Percentiles rank a stretch among this genome's conserved stretches.
These are phyloP conservation scores for Fusarium secorum DNA, from an alignment of 2,329 filamentous ascomycete genomes.

Conservation along the genomic window DNA sequence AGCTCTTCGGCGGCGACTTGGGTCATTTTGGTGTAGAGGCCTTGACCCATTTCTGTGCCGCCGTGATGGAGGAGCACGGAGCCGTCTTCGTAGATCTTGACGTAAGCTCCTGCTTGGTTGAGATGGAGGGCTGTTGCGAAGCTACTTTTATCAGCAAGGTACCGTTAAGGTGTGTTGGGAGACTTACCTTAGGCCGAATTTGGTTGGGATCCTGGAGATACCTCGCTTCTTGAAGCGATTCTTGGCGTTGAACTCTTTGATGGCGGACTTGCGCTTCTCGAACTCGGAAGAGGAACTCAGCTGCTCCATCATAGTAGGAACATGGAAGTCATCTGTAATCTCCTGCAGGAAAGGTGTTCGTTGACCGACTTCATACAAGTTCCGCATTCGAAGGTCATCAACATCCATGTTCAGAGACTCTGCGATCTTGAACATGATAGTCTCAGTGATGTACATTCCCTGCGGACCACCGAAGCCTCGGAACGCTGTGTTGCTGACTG, in stretches of 20 bases:
- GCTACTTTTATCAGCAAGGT: accelerated
- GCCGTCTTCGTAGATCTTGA: background rate
- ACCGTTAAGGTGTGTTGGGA: accelerated
- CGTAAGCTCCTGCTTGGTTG: background rate
- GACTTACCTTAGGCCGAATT: background rate
- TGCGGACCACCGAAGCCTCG: background rate
- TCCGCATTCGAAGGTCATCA: background rate
- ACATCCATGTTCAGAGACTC: background rate
- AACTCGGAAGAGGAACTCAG: background rate
- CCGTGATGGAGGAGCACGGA: background rate
- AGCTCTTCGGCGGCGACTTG: background rate
- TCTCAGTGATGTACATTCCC: background rate
- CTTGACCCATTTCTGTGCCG: conserved; percentile 3
- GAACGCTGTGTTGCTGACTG: background rate
- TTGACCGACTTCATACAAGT: background rate
- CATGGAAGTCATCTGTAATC: background rate
- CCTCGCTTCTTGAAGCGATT: background rate
- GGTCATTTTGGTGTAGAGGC: background rate
- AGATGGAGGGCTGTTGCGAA: background rate
- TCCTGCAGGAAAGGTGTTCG: background rate
- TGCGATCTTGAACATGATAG: background rate
- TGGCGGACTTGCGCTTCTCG: background rate
- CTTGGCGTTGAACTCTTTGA: background rate
- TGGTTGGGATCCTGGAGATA: background rate
- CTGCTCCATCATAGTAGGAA: background rate